Evolutionary conservation across 73 alveolate genomes (phyloP).

Genomic region (Paraurostyla sp.): DNA sequence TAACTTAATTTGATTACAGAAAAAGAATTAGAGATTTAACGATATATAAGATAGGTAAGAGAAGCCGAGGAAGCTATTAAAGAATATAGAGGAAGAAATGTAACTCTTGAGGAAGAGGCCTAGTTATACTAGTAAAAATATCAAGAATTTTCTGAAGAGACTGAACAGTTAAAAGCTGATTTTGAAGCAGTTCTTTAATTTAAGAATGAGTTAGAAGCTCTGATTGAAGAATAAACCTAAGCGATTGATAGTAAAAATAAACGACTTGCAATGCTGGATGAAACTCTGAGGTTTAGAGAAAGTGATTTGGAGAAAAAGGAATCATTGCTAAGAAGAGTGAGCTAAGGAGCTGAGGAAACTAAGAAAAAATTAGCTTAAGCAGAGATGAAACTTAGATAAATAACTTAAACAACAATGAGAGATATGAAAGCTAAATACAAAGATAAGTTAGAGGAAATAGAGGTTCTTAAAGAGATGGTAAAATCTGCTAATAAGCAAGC

Average conservation of each 20-base stretch:
- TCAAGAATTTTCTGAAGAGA: conserved; percentile 2
- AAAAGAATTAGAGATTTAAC: conserved; percentile 34
- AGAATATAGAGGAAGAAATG: conserved; percentile 48
- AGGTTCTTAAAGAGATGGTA: conserved; percentile 59
- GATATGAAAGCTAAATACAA: conserved; percentile 30
- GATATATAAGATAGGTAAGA: background rate
- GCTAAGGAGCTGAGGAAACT: conserved; percentile 55
- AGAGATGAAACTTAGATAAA: conserved; percentile 49
- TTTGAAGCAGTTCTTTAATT: conserved; percentile 26
- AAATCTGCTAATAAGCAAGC: conserved; percentile 57
- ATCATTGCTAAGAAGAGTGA: conserved; percentile 23
- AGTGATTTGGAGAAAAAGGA: conserved; percentile 60
- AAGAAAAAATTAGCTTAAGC: conserved; percentile 46
- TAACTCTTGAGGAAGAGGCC: background rate
- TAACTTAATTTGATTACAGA: background rate
- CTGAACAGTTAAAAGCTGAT: conserved; percentile 11
- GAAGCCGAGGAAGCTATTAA: conserved; percentile 6
- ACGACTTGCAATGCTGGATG: conserved; percentile 28
- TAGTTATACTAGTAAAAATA: background rate
- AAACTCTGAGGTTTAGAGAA: conserved; percentile 44
- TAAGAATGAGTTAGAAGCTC: conserved; percentile 46
- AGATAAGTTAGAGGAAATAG: conserved; percentile 36
- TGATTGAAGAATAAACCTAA: conserved; percentile 45
- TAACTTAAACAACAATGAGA: conserved; percentile 46
- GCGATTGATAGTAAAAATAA: conserved; percentile 29